These are phyloP conservation scores for Cercospora brassicicola DNA, from an alignment of 2,329 filamentous ascomycete genomes.

Conservation along the genomic window DNA sequence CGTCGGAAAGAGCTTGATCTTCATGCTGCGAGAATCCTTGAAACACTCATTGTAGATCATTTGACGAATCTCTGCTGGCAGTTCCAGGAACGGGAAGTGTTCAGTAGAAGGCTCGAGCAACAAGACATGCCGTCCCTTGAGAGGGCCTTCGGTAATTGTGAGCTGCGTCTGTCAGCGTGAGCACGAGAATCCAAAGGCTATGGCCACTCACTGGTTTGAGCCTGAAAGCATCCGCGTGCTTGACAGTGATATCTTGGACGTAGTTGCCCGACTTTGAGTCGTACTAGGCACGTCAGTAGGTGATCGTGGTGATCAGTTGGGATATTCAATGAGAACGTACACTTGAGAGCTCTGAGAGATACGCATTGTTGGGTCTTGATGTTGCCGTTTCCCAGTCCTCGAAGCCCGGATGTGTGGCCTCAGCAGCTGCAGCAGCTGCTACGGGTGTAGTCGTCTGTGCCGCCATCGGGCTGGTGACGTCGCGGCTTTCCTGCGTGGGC, in stretches of 20 bases:
- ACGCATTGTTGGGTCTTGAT: not conserved
- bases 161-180: conserved; percentile 2
- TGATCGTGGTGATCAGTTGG: too few relatives aligned
- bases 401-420: not conserved
- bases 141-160: conserved; percentile 17
- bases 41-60: conserved; percentile 23
- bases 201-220: conserved; percentile 9
- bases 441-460: too few relatives aligned
- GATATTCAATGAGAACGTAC: not conserved
- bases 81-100: conserved; percentile 17
- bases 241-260: not conserved
- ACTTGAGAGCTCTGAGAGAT: conserved; percentile 5
- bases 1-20: too few relatives aligned
- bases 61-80: conserved; percentile 28
- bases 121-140: conserved; percentile 20
- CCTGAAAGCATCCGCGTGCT: conserved; percentile 13
- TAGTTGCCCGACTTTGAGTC: not conserved
- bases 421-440: too few relatives aligned
- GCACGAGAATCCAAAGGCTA: too few relatives aligned
- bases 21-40: too few relatives aligned
- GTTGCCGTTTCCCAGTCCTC: not conserved
- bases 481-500: too few relatives aligned
- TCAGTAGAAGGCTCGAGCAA: conserved; percentile 24
- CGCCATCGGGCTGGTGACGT: too few relatives aligned
- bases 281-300: conserved; percentile 2